Evolutionary conservation across 116 monocot genomes (phyloP).

Genomic region (Zostera marina): DNA sequence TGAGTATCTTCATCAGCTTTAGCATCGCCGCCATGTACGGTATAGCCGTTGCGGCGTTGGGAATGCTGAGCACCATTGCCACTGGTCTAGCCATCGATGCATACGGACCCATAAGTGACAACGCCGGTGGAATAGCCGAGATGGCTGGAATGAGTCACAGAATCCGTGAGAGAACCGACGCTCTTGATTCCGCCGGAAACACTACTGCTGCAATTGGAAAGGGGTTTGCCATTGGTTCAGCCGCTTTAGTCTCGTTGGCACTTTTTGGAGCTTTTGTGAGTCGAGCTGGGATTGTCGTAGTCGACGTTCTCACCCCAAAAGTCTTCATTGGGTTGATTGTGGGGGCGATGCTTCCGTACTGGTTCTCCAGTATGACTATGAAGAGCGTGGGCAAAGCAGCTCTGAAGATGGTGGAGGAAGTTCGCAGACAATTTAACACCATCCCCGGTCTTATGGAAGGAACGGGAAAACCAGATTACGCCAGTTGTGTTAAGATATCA

Average conservation of each 20-base stretch:
- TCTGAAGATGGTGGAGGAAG: constrained; percentile 31
- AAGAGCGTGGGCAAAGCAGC: constrained; percentile 80
- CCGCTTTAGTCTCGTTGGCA: constrained; percentile 14
- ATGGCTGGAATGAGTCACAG: constrained; percentile 44
- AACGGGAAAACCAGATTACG: constrained; percentile 11
- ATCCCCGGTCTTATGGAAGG: constrained; percentile 41
- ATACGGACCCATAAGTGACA: constrained; percentile 29
- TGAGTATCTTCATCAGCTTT: constrained; percentile 25
- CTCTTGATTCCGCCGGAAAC: constrained; percentile 27
- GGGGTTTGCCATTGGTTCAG: constrained; percentile 26
- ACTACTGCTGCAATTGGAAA: constrained; percentile 37
- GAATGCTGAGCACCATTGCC: constrained; percentile 16
- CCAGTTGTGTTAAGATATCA: constrained; percentile 14
- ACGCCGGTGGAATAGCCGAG: constrained; percentile 31
- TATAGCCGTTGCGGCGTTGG: constrained; percentile 23
- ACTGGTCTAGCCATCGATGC: constrained; percentile 24
- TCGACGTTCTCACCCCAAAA: constrained; percentile 60
- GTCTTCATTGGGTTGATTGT: constrained; percentile 72
- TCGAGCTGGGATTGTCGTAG: constrained; percentile 14
- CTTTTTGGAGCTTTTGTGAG: constrained; percentile 27
- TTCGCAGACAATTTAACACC: constrained; percentile 66
- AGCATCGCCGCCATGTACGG: constrained; percentile 30
- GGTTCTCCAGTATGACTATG: constrained; percentile 87
- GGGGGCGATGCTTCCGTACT: constrained; percentile 81
- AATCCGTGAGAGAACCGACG: constrained; percentile 49